These are phyloP conservation scores for Colletotrichum sp. DNA, from an alignment of 2,329 filamentous ascomycete genomes.

Conservation along the genomic window DNA sequence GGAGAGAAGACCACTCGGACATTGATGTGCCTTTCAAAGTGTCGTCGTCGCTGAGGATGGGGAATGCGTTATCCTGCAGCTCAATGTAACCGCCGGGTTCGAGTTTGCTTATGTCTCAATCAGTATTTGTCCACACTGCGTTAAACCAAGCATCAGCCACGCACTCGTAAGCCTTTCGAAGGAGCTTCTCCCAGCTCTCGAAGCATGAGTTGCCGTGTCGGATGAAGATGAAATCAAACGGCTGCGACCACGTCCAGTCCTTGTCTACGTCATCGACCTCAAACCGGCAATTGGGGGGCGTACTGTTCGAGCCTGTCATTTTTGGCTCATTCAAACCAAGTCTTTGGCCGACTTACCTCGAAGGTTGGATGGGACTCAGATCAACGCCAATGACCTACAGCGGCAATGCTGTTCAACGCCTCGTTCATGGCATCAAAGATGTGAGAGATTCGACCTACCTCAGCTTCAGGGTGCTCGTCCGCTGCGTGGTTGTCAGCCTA, in stretches of 20 bases:
- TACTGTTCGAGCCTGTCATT: conserved; percentile 23
- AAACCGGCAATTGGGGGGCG: conserved; percentile 43
- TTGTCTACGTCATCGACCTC: conserved; percentile 41
- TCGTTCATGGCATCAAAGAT: not conserved
- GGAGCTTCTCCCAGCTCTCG: conserved; percentile 56
- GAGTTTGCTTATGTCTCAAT: not conserved
- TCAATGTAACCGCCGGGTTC: not conserved
- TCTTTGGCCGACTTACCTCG: not conserved
- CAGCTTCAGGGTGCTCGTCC: not conserved
- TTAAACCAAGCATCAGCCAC: not conserved
- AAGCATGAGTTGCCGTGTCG: conserved; percentile 60
- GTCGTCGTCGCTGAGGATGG: not conserved
- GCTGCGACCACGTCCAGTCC: conserved; percentile 31
- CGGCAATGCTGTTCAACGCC: not conserved
- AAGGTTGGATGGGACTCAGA: not conserved
- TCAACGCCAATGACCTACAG: not conserved
- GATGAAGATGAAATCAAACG: conserved; percentile 65
- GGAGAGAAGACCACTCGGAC: not conserved
- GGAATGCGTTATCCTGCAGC: not conserved
- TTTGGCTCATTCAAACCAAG: fast-evolving
- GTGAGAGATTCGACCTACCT: not conserved
- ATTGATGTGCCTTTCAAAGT: not conserved
- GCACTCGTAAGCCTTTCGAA: conserved; percentile 47
- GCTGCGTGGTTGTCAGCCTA: not conserved
- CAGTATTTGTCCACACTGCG: not conserved